A percentile compares a stretch with the other conserved stretches of the same genome.
phyloP scores from a whole-genome alignment of 305 asterid species.

The Withania somnifera region DNA sequence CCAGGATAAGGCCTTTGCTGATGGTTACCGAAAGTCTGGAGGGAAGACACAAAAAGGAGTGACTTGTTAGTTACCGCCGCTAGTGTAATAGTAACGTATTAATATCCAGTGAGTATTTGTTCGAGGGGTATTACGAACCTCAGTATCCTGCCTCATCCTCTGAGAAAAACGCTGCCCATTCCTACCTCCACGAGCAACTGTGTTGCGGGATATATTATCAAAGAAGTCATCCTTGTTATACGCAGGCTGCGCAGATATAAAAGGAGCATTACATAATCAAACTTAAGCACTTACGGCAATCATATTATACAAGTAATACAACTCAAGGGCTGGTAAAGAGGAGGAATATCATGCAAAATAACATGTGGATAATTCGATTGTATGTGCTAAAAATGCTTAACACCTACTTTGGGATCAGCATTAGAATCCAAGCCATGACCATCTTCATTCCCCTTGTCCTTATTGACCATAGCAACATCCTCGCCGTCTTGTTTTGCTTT shows the following conservation, averaged over 20 bases:
- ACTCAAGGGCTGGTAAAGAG: neutral
- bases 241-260: slow-evolving; percentile 48
- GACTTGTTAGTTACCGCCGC: neutral
- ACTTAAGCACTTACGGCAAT: neutral
- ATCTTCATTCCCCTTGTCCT: slow-evolving; percentile 17
- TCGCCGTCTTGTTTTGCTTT: slow-evolving; percentile 41
- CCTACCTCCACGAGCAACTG: slow-evolving; percentile 36
- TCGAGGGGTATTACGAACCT: slow-evolving; percentile 29
- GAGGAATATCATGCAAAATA: neutral
- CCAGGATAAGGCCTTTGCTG: slow-evolving; percentile 37
- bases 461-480: slow-evolving; percentile 11
- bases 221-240: slow-evolving; percentile 78
- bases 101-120: neutral
- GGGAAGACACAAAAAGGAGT: neutral
- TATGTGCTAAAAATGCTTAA: neutral
- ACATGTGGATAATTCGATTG: neutral
- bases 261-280: neutral
- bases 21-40: slow-evolving; percentile 47
- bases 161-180: slow-evolving; percentile 43
- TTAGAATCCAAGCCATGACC: slow-evolving; percentile 23
- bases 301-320: neutral
- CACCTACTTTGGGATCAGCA: slow-evolving; percentile 37
- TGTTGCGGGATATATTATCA: slow-evolving; percentile 58
- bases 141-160: slow-evolving; percentile 39
- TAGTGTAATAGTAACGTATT: neutral